A percentile compares a stretch with the other conserved stretches of the same genome.
Evolutionary conservation across 306 rosid genomes (phyloP).

Genomic region (Alnus rubra): DNA sequence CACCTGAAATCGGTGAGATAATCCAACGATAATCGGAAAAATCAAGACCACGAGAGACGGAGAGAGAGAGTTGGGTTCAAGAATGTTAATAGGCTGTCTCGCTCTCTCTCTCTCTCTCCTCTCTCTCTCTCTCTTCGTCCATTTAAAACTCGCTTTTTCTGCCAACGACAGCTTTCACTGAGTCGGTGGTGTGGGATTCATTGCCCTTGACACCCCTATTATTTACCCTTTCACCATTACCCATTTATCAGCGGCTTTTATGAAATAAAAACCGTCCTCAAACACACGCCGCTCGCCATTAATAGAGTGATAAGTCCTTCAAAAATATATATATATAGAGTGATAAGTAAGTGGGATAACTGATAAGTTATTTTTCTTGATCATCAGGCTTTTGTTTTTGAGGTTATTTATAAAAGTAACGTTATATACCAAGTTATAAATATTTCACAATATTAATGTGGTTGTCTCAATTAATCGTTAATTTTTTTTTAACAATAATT

Average conservation of each 20-base stretch:
- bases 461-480: too few relatives aligned
- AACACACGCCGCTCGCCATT: too few relatives aligned
- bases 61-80: slow-evolving; percentile 14
- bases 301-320: too few relatives aligned
- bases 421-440: too few relatives aligned
- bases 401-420: too few relatives aligned
- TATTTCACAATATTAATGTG: too few relatives aligned
- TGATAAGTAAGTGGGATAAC: too few relatives aligned
- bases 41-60: neutral
- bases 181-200: slow-evolving; percentile 25
- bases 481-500: too few relatives aligned
- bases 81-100: neutral
- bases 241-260: neutral
- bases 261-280: too few relatives aligned
- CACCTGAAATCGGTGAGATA: slow-evolving; percentile 33
- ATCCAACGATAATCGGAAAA: slow-evolving; percentile 5
- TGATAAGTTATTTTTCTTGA: too few relatives aligned
- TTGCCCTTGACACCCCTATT: slow-evolving; percentile 4
- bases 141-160: slow-evolving; percentile 23
- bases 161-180: slow-evolving; percentile 33
- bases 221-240: neutral
- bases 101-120: neutral
- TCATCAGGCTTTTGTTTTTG: too few relatives aligned
- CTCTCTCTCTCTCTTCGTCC: neutral
- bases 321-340: too few relatives aligned